Evolutionary conservation across 345 rosid genomes (phyloP), one percentile per base, ranked within the genome.

Genomic region (Salix udensis): DNA sequence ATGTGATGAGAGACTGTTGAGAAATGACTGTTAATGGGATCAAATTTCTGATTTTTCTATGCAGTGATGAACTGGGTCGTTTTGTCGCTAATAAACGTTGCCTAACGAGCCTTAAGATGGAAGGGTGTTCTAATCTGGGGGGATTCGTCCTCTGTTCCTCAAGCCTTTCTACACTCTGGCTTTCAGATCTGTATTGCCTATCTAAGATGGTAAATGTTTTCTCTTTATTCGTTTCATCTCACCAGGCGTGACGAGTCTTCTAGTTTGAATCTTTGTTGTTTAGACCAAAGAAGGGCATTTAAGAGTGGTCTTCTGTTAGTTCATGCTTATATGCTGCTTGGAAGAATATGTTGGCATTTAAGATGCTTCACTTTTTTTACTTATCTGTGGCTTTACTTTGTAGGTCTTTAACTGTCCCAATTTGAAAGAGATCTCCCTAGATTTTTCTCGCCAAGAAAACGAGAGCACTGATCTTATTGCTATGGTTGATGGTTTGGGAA

Each of bases 71-170:
- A 83, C 76, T 96, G 77, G 88, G 90, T 82, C 97, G 98, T 64
- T 96, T 94, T 92, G 97, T 96, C 76, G 94, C 99, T 58, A 93
- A 92, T 80, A 94, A 88, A 80, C 91, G 91, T 77, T 89, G 94
- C 82, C 92, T 92, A 14, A 83, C 81, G 70, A 86, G 81, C 81
- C 93, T 96, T 80, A 94, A 96, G 88, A 90, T 96, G 97, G 97
- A 91, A 84, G 97, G 98, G 30, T 94, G 97, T 84, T 85, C 93
- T 72, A 94, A 89, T 85, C 87, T 96, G 62, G 97, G 96, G 64
- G 93, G 94, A 69, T 84, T 94, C 82, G 70, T 86, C 46, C 91
- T 96, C 75, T 84, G 87, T 86, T 96, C 99, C 14, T 79, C 92
- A 30, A 94, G 93, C 83, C 95, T 96, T 21, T 86, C 92, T 42